Evolutionary conservation across 495 filamentous ascomycete genomes (phyloP).

Genomic region (Daldinia bambusicola): DNA sequence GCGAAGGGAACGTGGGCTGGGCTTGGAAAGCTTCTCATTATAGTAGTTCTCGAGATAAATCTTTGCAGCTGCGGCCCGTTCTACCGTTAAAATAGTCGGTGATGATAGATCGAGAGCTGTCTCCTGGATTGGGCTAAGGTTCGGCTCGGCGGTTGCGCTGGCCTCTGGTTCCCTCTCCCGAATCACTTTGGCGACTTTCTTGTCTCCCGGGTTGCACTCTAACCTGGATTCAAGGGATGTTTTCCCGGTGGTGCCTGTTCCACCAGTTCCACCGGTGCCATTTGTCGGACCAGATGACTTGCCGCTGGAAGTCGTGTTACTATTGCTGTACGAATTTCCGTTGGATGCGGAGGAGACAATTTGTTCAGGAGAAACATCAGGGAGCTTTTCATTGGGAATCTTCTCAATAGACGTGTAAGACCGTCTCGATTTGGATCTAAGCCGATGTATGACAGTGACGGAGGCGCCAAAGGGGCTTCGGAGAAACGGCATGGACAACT

Average conservation of each 20-base stretch:
- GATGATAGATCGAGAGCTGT: constrained; percentile 48
- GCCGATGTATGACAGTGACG: constrained; percentile 58
- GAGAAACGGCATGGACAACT: constrained; percentile 57
- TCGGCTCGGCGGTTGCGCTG: constrained; percentile 46
- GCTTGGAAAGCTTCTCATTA: constrained; percentile 66
- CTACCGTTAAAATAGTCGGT: constrained; percentile 79
- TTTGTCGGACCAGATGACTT: constrained; percentile 48
- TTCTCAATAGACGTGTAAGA: constrained; percentile 44
- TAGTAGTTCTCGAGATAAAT: constrained; percentile 88
- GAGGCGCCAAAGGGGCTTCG: constrained; percentile 53
- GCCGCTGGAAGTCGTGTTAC: constrained; percentile 48
- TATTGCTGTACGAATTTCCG: constrained; percentile 42
- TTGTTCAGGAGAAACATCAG: constrained; percentile 31
- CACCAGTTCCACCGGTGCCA: constrained; percentile 43
- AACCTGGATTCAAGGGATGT: constrained; percentile 57
- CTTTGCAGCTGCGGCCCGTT: constrained; percentile 81
- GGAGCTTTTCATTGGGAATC: constrained; percentile 27
- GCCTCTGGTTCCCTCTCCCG: constrained; percentile 41
- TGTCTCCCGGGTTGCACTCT: constrained; percentile 40
- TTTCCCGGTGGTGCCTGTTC: constrained; percentile 50
- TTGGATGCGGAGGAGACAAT: constrained; percentile 29
- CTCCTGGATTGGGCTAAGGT: constrained; percentile 56
- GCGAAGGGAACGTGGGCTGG: constrained; percentile 71
- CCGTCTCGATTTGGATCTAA: constrained; percentile 51
- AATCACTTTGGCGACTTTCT: constrained; percentile 32